A percentile compares a stretch with the other conserved stretches of the same genome.
Evolutionary conservation across 148 eudicot species (phyloP).

Genomic region (Chenopodium formosanum): DNA sequence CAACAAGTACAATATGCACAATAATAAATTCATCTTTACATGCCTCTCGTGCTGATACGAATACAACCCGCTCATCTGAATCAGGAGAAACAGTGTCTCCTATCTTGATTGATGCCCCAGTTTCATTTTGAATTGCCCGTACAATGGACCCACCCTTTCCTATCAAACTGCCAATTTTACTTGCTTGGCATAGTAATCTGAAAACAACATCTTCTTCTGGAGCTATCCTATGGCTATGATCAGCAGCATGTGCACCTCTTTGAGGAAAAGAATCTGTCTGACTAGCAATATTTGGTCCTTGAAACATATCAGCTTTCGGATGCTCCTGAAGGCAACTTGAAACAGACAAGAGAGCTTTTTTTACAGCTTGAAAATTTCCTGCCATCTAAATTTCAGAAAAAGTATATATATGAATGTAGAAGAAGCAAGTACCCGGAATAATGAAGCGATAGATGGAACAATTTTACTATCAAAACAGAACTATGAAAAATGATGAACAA

Average conservation of each 20-base stretch:
- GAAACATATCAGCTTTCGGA: slow-evolving; percentile 30
- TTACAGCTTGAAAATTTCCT: slow-evolving; percentile 51
- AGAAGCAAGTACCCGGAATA: background rate
- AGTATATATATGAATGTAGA: background rate
- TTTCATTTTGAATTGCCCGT: slow-evolving; percentile 45
- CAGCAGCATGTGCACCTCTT: slow-evolving; percentile 23
- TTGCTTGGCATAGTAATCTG: slow-evolving; percentile 46
- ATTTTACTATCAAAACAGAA: background rate
- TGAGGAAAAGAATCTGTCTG: slow-evolving; percentile 29
- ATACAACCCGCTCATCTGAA: slow-evolving; percentile 52
- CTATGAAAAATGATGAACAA: background rate
- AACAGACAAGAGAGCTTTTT: slow-evolving; percentile 49
- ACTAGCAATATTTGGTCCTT: background rate
- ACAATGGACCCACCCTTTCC: slow-evolving; percentile 58
- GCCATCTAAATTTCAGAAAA: slow-evolving; percentile 39
- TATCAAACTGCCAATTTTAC: slow-evolving; percentile 54
- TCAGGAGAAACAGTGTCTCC: slow-evolving; percentile 42
- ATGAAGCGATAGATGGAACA: background rate
- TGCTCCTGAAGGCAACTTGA: slow-evolving; percentile 61
- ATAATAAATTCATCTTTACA: slow-evolving; percentile 17
- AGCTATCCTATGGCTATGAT: slow-evolving; percentile 40
- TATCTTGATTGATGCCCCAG: slow-evolving; percentile 62
- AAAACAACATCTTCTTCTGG: slow-evolving; percentile 57
- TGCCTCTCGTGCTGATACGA: slow-evolving; percentile 62
- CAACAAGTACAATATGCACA: background rate